These are phyloP conservation scores for Thelonectria rubi DNA, from an alignment of 2,329 filamentous ascomycete species.

Conservation along the genomic window DNA sequence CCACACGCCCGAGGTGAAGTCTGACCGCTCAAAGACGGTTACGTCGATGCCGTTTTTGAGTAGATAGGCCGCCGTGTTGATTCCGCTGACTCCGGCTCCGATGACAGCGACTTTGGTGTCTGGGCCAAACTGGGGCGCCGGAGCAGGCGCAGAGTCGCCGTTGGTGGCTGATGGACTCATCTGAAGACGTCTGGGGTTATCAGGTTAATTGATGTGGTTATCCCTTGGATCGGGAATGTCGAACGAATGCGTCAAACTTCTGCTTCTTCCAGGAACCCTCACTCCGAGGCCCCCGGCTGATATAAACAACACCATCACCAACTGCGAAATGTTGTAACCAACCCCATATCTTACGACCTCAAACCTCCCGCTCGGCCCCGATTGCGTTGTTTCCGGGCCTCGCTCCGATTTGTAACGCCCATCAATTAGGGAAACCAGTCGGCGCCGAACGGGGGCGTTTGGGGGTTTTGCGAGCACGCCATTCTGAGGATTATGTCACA, in stretches of 20 bases:
- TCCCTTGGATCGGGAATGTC: too few species aligned
- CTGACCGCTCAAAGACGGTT: slow-evolving; percentile 50
- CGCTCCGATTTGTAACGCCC: slow-evolving; percentile 13
- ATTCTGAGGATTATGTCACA: slow-evolving; percentile 35
- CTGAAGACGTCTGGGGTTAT: background rate
- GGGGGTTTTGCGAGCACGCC: slow-evolving; percentile 34
- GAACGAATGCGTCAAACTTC: background rate
- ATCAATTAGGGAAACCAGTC: background rate
- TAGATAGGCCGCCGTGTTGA: slow-evolving; percentile 50
- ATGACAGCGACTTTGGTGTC: slow-evolving; percentile 48
- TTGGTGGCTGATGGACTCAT: slow-evolving; percentile 33
- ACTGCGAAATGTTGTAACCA: slow-evolving; percentile 15
- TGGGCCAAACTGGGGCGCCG: slow-evolving; percentile 16
- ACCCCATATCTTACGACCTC: slow-evolving; percentile 24
- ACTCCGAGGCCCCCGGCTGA: slow-evolving; percentile 4
- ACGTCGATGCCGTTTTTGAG: slow-evolving; percentile 48
- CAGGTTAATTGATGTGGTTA: background rate
- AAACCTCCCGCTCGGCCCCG: slow-evolving; percentile 25
- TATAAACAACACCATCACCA: slow-evolving; percentile 10
- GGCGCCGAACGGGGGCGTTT: slow-evolving; percentile 8
- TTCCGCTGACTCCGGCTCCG: slow-evolving; percentile 53
- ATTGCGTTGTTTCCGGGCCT: slow-evolving; percentile 13
- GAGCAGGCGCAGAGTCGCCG: slow-evolving; percentile 6
- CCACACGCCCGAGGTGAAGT: slow-evolving; percentile 51
- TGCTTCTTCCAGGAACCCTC: background rate